Base-by-base conservation (phyloP, 305 asterid genomes). In the Solanum aculeatissimum region DNA sequence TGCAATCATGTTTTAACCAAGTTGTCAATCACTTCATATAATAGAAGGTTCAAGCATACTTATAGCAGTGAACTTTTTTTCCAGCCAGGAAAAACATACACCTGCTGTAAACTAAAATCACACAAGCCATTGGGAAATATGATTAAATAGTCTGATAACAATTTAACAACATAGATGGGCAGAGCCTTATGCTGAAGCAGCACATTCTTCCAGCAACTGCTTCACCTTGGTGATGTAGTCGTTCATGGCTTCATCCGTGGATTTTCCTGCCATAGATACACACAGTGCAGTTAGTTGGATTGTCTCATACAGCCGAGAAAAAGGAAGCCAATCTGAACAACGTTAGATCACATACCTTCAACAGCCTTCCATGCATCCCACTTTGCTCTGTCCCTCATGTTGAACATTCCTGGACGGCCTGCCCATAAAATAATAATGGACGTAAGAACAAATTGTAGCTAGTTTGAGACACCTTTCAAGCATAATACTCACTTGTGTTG, bases 331-430 rank as follows among this genome's bases (percentile, higher is more conserved):
- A 6, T 38, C 40, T 57, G 23, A 63, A 43, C 53, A 21, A 3
- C 27, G 29, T 18, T 19, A 10, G 21, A 83, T 51, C 11, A n/a
- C 81, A 69, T 87, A 96, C 98, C 99, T 92, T 95, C 98, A 86
- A 92, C 95, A 43, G 94, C 94, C 91, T 96, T 96, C 99, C 99
- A 96, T 3, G 98, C 98, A 87, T 96, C 99, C 99, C 99, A 96
- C 90, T 96, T 96, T 71, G 98, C 98, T 87, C 96, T 90, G 83
- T 94, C 98, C 90, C 88, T 94, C 97, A 85, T 81, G 91, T 89
- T 90, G 83, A 96, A 92, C 2, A 96, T 85, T 83, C 99, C 98
- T 11, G 99, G 99, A 62, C 98, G 99, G 87, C 91, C 99, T 96
- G 93, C 87, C 38, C 66, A 49, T 4, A 53, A 25, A 65, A 74